These are phyloP conservation scores for Solanum habrochaites DNA, from an alignment of 257 asterid species.

Conservation along the genomic window DNA sequence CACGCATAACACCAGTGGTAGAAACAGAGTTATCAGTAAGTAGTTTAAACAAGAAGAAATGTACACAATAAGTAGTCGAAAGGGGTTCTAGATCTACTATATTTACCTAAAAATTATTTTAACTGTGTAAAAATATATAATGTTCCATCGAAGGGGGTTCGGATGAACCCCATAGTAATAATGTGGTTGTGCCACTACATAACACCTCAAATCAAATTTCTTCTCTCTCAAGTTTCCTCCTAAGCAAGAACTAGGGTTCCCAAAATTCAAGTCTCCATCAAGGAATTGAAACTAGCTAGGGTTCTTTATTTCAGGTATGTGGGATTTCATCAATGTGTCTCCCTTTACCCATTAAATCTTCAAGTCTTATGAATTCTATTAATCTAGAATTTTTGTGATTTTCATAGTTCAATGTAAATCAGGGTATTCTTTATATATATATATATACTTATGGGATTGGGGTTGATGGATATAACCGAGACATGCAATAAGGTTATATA, in stretches of 20 bases:
- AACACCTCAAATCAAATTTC: neutral
- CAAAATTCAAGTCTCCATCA: neutral
- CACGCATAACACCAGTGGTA: neutral
- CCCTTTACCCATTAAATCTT: neutral
- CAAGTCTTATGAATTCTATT: neutral
- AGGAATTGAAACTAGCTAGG: neutral
- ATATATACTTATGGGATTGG: too few relatives aligned
- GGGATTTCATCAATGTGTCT: neutral
- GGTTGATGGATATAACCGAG: too few relatives aligned
- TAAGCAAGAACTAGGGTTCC: neutral
- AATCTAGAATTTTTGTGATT: neutral
- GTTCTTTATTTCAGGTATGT: neutral
- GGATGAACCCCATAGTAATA: too few relatives aligned
- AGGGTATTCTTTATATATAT: neutral
- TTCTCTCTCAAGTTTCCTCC: neutral
- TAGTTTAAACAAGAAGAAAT: too few relatives aligned
- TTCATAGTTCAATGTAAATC: neutral
- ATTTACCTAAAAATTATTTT: too few relatives aligned
- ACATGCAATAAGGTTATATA: too few relatives aligned
- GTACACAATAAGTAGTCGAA: too few relatives aligned
- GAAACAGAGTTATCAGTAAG: too few relatives aligned
- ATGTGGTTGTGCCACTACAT: too few relatives aligned
- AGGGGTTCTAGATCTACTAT: too few relatives aligned
- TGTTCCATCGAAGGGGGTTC: too few relatives aligned
- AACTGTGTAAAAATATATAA: too few relatives aligned